Base-by-base conservation (phyloP, 2,329 filamentous ascomycete genomes). In the Pseudogymnoascus sp. region DNA sequence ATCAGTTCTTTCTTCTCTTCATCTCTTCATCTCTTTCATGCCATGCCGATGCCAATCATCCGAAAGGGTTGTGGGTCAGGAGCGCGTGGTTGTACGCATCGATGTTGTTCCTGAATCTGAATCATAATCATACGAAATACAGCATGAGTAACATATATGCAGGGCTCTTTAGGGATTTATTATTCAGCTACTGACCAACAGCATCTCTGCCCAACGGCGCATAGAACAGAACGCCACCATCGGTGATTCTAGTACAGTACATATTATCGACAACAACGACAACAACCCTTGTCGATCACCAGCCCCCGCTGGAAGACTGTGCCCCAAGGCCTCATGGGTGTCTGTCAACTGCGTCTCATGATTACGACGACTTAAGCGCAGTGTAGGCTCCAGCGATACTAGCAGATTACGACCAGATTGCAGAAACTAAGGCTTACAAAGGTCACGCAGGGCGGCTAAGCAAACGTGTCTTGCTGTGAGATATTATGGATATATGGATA, bases 311-410 rank as follows among this genome's bases (percentile, higher is more conserved):
- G n/a, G 3, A 23, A 44, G 40, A 44, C 40, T 21, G 16, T 12
- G 40, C 40, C 50, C n/a, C 10, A 33, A 18, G n/a, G 25, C 21
- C n/a, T 56, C 25, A n/a, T 56, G 50, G 50, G 31, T 14, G 47
- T 12, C 7, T 16, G 37, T n/a, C n/a, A 56, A 56, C 50, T 33
- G 28, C 50, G 50, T 56, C 50, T 56, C 50, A 56, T 56, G 50
- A 56, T 56, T 56, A 56, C 50, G 50, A 56, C 50, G 50, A 56
- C 50, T 56, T 56, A 56, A 56, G 50, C 50, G 28, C 50, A 56
- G 50, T 56, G 23, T 16, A 56, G 50, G 50, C 50, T 56, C 28
- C 50, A 56, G 50, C 50, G 8, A 18, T 33, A 56, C 25, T 31
- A 25, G 14, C 25, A 31, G 16, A 25, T 31, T 50, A 23, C 21